Base-by-base conservation (phyloP, 805 yeast species). In the Candida silvatica region DNA sequence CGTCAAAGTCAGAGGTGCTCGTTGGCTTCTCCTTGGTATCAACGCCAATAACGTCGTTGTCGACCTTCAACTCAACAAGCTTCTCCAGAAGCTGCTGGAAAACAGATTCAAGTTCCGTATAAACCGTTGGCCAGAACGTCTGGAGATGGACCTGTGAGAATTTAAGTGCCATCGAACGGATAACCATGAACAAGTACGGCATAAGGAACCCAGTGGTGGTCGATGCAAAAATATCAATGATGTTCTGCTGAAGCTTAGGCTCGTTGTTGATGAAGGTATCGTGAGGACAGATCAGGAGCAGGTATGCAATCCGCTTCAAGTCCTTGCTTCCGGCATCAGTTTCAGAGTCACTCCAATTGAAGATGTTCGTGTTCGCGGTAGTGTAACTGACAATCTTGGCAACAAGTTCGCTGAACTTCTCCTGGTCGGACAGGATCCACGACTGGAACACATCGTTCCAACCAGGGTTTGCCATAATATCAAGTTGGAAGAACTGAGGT, bases 381-480 rank as follows among this genome's bases (percentile, higher is more conserved):
- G 66, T 56, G 17, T 75, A 61, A 3, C 78, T 70, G 35, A 67
- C 66, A 23, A 71, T 52, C 31, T 71, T 68, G 1, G 66, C 37
- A 25, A 73, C 46, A 30, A 76, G 54, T 11, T 81, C 90, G 2
- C 50, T 46, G 36, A 81, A 49, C 31, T 71, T 72, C 4, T 77
- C 87, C 27, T 71, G 70, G 38, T 81, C 92, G 12, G 61, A 67
- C 6, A 62, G 56, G 3, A 79, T 65, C 95, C 95, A 90, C 9
- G 62, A 60, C 17, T 52, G 50, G 5, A 88, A 58, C 1, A 84
- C 64, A 0, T 59, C 47, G 37, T 62, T 61, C 90, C 95, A 82
- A 14, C 56, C 42, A 3, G 58, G 41, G 4, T 23, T n/a, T 32
- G 56, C 55, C 31, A 42, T 34, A 5, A 46, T 40, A 4, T 48